Base-by-base conservation (phyloP, 768 basidiomycete genomes). In the Porpolomopsis calyptriformis region DNA sequence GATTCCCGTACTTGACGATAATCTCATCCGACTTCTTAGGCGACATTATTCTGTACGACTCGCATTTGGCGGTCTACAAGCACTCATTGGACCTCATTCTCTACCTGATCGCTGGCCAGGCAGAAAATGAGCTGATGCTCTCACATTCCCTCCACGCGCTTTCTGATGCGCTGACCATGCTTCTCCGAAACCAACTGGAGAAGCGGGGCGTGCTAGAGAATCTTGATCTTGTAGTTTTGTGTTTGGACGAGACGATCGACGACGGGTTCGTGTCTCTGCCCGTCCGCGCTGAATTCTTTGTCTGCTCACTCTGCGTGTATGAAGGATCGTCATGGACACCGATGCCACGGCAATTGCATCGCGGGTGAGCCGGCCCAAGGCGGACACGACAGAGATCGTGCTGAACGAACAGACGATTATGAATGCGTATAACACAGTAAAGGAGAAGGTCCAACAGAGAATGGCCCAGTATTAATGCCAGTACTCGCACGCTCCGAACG, bases 331-430 rank as follows among this genome's bases (percentile, higher is more conserved):
- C 53, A 82, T 98, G 16, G 94, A 98, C 65, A 98, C 94, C 0
- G 96, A 99, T 61, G 73, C 93, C 2, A 78, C 89, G 0, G 85
- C 93, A n/a, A 96, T 98, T 59, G 91, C 92, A 0, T 89, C 91
- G 25, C 70, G 96, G 44, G 96, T 98, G 43, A 93, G 87, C 56
- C 69, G 92, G 52, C 89, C 96, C 35, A 82, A 80, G 52, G 83
- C 94, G 12, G 96, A 98, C 63, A 82, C 93, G 43, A 85, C 84
- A 29, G 93, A 98, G 55, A 96, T 99, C 52, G 84, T 93, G 51
- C 94, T 99, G 72, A 97, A 99, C 71, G 96, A 99, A 67, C 92
- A 96, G 67, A 93, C 91, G 7, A 73, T 96, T 49, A 74, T 94
- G 75, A 92, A 71, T 58, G 93, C 93, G 24, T 96, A 93, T 70